Conservation (phyloP, 306 rosid genomes). For the Lablab purpureus region DNA sequence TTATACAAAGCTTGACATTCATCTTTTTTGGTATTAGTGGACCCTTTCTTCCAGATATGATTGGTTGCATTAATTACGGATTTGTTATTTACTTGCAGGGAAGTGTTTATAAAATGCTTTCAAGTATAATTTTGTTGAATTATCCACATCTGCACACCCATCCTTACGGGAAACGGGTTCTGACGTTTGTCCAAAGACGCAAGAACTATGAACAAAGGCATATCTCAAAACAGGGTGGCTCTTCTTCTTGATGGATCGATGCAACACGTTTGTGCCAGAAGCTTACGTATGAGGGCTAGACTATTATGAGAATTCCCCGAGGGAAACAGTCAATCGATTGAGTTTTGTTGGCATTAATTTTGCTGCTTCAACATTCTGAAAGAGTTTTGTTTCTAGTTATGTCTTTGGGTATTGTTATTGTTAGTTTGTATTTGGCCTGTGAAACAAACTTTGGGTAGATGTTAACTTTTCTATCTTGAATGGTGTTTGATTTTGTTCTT, state of each 20-base stretch:
- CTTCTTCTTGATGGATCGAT: neutral
- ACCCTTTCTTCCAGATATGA: neutral
- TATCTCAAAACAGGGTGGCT: neutral
- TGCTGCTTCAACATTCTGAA: neutral
- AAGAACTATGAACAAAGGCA: neutral
- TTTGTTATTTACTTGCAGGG: conserved; percentile 17
- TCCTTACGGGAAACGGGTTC: conserved; percentile 22
- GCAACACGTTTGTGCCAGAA: neutral
- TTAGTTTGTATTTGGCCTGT: neutral
- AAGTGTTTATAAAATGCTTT: neutral
- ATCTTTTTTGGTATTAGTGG: neutral
- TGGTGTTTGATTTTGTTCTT: neutral
- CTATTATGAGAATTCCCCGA: too few relatives aligned
- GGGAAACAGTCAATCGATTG: too few relatives aligned
- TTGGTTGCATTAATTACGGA: neutral
- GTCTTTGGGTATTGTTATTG: neutral
- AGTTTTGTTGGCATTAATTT: neutral
- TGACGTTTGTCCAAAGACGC: neutral
- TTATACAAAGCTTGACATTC: neutral
- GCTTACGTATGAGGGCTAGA: neutral
- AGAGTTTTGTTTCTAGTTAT: neutral
- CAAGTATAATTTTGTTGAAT: neutral
- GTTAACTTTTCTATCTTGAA: neutral
- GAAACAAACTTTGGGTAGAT: neutral
- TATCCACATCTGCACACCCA: neutral